These are phyloP conservation scores for Populus simonii DNA, from an alignment of 345 rosid genomes.

Conservation along the genomic window DNA sequence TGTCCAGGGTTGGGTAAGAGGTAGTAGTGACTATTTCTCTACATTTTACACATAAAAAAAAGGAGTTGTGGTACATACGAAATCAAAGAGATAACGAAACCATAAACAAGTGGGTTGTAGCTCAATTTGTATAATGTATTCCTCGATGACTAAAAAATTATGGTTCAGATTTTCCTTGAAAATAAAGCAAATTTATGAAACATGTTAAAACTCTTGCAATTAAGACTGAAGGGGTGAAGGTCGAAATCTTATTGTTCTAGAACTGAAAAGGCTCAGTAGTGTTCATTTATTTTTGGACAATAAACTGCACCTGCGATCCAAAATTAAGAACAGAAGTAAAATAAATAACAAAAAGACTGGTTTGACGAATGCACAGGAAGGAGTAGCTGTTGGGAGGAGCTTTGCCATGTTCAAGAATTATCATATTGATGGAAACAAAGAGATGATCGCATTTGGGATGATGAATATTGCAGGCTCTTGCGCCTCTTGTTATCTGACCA, in stretches of 20 bases:
- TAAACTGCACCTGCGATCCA: neutral
- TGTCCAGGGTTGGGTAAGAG: neutral
- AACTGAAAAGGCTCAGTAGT: neutral
- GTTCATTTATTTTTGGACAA: neutral
- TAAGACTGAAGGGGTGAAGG: no score
- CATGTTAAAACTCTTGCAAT: no score
- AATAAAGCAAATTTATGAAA: no score
- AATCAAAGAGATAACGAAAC: no score
- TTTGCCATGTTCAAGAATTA: slow-evolving; percentile 45
- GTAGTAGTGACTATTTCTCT: no score
- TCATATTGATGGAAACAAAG: slow-evolving; percentile 49
- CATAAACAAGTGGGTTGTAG: no score
- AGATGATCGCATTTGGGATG: slow-evolving; percentile 45
- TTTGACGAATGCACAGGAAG: slow-evolving; percentile 30
- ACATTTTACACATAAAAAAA: no score
- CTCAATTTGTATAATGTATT: no score
- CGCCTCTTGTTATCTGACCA: slow-evolving; percentile 43
- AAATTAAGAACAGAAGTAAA: neutral
- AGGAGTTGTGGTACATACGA: no score
- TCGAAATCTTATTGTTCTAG: neutral
- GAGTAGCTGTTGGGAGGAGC: slow-evolving; percentile 43
- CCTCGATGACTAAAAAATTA: no score
- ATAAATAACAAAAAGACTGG: neutral
- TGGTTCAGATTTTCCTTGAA: no score
- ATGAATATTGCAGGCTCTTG: slow-evolving; percentile 46